A percentile compares a stretch with the other conserved stretches of the same genome.
phyloP scores from a whole-genome alignment of 2,329 filamentous ascomycete genomes.

The Neobulgaria alba region DNA sequence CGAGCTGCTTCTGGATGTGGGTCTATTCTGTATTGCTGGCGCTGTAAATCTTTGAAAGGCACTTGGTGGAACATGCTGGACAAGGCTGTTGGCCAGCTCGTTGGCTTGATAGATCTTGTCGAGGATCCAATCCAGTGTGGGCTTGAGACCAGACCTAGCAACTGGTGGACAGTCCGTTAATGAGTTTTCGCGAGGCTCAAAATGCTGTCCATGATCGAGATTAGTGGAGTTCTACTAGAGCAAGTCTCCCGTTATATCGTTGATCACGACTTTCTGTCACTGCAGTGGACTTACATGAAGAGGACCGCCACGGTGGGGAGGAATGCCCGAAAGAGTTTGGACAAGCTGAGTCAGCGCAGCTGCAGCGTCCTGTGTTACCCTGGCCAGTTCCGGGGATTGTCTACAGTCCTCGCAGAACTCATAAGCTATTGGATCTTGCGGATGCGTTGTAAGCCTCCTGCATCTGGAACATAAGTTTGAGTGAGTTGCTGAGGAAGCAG shows the following conservation, averaged over 20 bases:
- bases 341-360: slow-evolving; percentile 23
- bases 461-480: slow-evolving; percentile 21
- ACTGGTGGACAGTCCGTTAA: slow-evolving; percentile 21
- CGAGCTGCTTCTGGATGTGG: not conserved
- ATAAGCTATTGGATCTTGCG: slow-evolving; percentile 8
- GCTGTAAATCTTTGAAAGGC: slow-evolving; percentile 2
- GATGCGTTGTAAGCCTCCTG: slow-evolving; percentile 16
- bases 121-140: slow-evolving; percentile 24
- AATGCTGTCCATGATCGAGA: too few relatives aligned
- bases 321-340: slow-evolving; percentile 23
- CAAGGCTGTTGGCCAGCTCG: slow-evolving; percentile 23
- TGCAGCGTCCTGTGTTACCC: slow-evolving; percentile 20
- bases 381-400: slow-evolving; percentile 18
- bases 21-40: not conserved
- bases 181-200: slow-evolving; percentile 10
- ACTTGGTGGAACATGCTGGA: slow-evolving; percentile 17
- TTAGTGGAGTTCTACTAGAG: too few relatives aligned
- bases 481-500: too few relatives aligned
- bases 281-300: slow-evolving; percentile 24
- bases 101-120: slow-evolving; percentile 24
- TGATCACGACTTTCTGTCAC: too few relatives aligned
- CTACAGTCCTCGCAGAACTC: slow-evolving; percentile 20
- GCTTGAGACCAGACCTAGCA: slow-evolving; percentile 22
- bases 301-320: slow-evolving; percentile 18
- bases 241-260: too few relatives aligned